Conservation (phyloP, 257 asterid species). For the Salvia rosmarinus region DNA sequence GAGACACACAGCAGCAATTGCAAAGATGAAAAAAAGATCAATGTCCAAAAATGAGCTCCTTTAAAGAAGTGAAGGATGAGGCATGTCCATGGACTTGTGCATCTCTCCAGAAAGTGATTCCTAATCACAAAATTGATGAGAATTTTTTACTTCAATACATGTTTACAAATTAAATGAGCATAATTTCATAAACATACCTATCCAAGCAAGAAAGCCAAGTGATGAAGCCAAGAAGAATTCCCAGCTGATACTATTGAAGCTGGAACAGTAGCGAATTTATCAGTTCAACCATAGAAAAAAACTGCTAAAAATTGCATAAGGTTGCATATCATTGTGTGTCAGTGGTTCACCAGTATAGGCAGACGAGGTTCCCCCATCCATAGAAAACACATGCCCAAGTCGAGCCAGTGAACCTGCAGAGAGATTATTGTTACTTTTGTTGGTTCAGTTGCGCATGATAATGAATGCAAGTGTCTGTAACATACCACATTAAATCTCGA, state of each 20-base stretch:
- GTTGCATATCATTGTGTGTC: background rate
- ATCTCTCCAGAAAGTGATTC: conserved; percentile 78
- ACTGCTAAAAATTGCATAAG: background rate
- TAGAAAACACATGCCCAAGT: conserved; percentile 77
- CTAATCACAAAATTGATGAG: conserved; percentile 22
- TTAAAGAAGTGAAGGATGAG: conserved; percentile 73
- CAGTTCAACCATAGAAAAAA: conserved; percentile 14
- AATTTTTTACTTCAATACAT: background rate
- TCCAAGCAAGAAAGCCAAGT: conserved; percentile 64
- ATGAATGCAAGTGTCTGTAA: background rate
- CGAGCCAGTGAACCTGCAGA: conserved; percentile 89
- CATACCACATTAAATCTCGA: conserved; percentile 96
- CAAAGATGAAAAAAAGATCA: conserved; percentile 23
- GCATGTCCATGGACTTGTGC: conserved; percentile 60
- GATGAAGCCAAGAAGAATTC: conserved; percentile 85
- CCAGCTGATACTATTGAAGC: conserved; percentile 68
- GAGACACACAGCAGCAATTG: background rate
- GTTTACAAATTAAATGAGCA: background rate
- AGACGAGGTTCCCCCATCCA: conserved; percentile 96
- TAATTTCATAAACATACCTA: conserved; percentile 51
- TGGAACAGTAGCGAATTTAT: conserved; percentile 37
- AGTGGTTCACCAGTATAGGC: conserved; percentile 75
- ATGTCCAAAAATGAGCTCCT: conserved; percentile 65
- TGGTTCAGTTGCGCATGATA: too few species aligned
- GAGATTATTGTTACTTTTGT: background rate